Percentiles rank a stretch among this genome's conserved stretches.
phyloP scores from a whole-genome alignment of 768 basidiomycete species.

The Collybia nuda region DNA sequence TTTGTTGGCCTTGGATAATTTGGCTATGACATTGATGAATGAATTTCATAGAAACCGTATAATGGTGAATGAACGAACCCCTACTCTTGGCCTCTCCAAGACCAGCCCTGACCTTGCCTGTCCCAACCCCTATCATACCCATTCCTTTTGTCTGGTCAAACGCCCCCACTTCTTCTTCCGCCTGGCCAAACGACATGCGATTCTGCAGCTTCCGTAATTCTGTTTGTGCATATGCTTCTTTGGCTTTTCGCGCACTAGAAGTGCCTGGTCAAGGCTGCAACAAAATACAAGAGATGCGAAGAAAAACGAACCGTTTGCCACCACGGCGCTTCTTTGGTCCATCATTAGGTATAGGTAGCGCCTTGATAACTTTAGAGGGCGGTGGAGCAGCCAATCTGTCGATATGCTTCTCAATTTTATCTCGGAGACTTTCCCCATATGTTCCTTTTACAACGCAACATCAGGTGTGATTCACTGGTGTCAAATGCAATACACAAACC shows the following conservation, averaged over 20 bases:
- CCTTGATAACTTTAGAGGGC: slow-evolving; percentile 90
- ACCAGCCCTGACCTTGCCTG: slow-evolving; percentile 88
- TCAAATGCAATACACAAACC: slow-evolving; percentile 41
- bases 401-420: slow-evolving; percentile 91
- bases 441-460: slow-evolving; percentile 39
- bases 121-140: slow-evolving; percentile 90
- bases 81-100: slow-evolving; percentile 87
- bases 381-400: slow-evolving; percentile 92
- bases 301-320: slow-evolving; percentile 74
- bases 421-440: slow-evolving; percentile 80
- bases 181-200: slow-evolving; percentile 93
- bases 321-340: slow-evolving; percentile 95
- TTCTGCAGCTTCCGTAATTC: slow-evolving; percentile 97
- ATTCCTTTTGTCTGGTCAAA: slow-evolving; percentile 98
- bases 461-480: not conserved
- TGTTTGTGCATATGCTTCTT: slow-evolving; percentile 96
- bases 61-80: slow-evolving; percentile 49
- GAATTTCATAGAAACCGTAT: slow-evolving; percentile 5
- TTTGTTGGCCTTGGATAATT: slow-evolving; percentile 94
- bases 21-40: slow-evolving; percentile 52
- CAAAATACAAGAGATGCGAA: not conserved
- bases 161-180: slow-evolving; percentile 93
- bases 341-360: slow-evolving; percentile 92
- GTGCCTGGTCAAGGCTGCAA: not conserved
- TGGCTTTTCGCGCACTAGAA: slow-evolving; percentile 90